Base-by-base conservation (phyloP, 768 basidiomycete genomes). In the Kwoniella bestiolae region DNA sequence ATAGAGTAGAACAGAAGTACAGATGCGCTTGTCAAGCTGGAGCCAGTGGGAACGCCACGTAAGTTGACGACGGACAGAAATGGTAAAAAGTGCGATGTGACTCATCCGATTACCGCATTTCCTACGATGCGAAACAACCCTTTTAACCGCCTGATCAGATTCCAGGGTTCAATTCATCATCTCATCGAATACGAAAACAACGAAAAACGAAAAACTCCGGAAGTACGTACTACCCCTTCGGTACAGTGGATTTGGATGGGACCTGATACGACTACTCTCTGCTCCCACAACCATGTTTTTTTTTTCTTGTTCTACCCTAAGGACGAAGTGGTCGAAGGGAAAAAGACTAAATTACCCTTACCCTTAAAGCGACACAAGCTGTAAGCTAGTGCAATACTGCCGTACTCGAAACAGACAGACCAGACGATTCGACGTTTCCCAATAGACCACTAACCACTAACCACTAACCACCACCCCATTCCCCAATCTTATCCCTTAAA, bases 81-180 rank as follows among this genome's bases (percentile, higher is more conserved):
- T 16, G 38, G 7, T 41, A 41, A 11, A 41, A 41, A 41, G 38
- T n/a, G n/a, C n/a, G n/a, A n/a, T n/a, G n/a, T 41, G 11, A 41
- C 38, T 41, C 38, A 41, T 41, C 38, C 38, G 38, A 16, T 41
- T 41, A 41, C 38, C 38, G 38, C 38, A 41, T 41, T 41, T 41
- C n/a, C n/a, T 11, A 21, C 29, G 49, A 26, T 25, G 12, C 29
- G 7, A 7, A 18, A 51, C 6, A 6, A 7, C 29, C 29, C 52
- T 55, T 55, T 34, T 34, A 55, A 12, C 52, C 52, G 52, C 52
- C 52, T 55, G 52, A 55, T 55, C 52, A 55, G 52, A 55, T 35
- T 55, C 52, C 52, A 55, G 52, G 52, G 52, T 21, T 32, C 14
- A 16, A 9, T 8, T 1, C n/a, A 34, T 16, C n/a, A 18, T 5